Conservation (phyloP, 768 basidiomycete genomes). For the Tricholomella constricta region DNA sequence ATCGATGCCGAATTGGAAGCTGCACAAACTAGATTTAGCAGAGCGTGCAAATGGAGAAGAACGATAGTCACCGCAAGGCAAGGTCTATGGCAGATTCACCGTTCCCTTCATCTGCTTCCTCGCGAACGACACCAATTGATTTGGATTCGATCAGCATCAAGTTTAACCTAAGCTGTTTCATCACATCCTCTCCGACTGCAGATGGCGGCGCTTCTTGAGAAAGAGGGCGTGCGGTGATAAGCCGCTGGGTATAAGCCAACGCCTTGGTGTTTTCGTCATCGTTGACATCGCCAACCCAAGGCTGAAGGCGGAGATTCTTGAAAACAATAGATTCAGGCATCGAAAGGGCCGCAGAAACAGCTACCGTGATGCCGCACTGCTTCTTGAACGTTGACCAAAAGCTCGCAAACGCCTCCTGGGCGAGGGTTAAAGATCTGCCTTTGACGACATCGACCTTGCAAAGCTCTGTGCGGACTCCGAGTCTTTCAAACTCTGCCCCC, state of each 20-base stretch:
- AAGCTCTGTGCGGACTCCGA: slow-evolving; percentile 26
- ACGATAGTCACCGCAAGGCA: slow-evolving; percentile 14
- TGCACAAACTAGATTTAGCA: background rate
- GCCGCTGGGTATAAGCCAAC: slow-evolving; percentile 8
- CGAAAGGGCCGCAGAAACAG: background rate
- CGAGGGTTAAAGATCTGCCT: background rate
- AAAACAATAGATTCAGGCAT: slow-evolving; percentile 11
- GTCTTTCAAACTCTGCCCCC: slow-evolving; percentile 26
- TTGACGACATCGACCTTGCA: slow-evolving; percentile 24
- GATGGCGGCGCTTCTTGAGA: background rate
- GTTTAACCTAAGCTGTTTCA: background rate
- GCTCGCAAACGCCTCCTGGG: slow-evolving; percentile 8
- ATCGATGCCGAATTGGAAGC: slow-evolving; percentile 15
- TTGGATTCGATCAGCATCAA: slow-evolving; percentile 4
- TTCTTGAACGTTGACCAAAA: slow-evolving; percentile 7
- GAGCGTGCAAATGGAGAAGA: background rate
- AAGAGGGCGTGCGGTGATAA: background rate
- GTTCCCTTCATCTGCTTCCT: slow-evolving; percentile 19
- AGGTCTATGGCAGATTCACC: slow-evolving; percentile 14
- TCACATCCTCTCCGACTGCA: background rate
- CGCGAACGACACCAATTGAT: slow-evolving; percentile 4
- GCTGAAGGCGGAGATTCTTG: background rate
- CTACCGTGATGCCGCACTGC: slow-evolving; percentile 2
- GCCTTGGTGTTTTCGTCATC: slow-evolving; percentile 1
- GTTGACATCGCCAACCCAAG: slow-evolving; percentile 1